phyloP scores from a whole-genome alignment of 139 green algal species.

The Chlorella sp. region DNA sequence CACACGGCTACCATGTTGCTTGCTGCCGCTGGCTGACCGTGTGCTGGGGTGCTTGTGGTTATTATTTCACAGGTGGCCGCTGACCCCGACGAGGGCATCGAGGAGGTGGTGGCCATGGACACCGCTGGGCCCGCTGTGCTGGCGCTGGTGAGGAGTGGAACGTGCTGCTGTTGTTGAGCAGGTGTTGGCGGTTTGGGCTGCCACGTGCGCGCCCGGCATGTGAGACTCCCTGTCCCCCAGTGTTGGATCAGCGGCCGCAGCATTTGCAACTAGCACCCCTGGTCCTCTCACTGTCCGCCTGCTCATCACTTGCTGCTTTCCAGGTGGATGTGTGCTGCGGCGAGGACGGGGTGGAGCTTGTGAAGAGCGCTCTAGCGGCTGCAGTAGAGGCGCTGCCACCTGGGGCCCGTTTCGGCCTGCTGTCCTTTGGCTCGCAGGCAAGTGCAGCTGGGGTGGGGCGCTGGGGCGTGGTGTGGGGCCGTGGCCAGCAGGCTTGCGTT shows the following conservation, averaged over 20 bases:
- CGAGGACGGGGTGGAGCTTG: slow-evolving; percentile 81
- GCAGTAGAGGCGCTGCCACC: slow-evolving; percentile 81
- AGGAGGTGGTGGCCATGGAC: slow-evolving; percentile 27
- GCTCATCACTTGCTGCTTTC: no score
- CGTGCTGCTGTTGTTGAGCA: background rate
- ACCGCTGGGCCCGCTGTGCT: slow-evolving; percentile 11
- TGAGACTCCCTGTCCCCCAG: no score
- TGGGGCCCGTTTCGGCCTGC: slow-evolving; percentile 69
- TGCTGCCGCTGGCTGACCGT: no score
- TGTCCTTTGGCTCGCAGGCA: slow-evolving; percentile 71
- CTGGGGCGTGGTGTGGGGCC: background rate
- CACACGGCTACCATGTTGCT: no score
- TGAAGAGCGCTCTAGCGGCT: slow-evolving; percentile 69
- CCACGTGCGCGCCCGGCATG: background rate
- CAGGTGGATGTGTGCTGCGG: slow-evolving; percentile 51
- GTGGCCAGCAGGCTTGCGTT: no score
- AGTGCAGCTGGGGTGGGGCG: background rate
- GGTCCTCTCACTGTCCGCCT: no score
- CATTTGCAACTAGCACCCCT: no score
- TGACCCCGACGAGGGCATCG: slow-evolving; percentile 11
- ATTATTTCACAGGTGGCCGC: background rate
- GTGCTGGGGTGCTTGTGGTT: no score
- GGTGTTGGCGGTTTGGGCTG: background rate
- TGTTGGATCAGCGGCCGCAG: no score
- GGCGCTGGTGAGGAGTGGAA: slow-evolving; percentile 31